Evolutionary conservation across 2,329 filamentous ascomycete species (phyloP), one percentile per base, ranked within the genome.

Genomic region (Madurella mycetomatis): DNA sequence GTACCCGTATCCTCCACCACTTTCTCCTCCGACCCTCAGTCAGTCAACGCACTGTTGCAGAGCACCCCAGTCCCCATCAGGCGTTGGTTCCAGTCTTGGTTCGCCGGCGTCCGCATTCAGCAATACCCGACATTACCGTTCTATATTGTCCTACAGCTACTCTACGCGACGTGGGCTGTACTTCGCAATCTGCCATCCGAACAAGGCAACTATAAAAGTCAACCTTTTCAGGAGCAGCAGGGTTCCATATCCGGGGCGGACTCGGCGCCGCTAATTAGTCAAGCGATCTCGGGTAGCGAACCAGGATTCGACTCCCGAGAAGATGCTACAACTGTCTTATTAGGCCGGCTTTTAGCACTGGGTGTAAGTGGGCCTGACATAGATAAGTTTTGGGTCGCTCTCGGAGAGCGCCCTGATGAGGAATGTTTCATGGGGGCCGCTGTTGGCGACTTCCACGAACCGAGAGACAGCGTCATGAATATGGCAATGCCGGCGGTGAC

Each of bases 301-400:
- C 1, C 15, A 7, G 16, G 18, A 19, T 7, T 34, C 18, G 19
- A 34, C 12, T 17, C 30, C 9, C 4, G 15, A 2, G 50, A 42
- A 13, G 48, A 54, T 37, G 40, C 45, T 17, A 39, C 46, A 13
- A 8, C 18, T 13, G 40, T 54, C 2, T 12, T 25, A 25, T 25
- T 54, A 13, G 41, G 54, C 48, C 16, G 51, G 11, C 47, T 57
- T 1, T 9, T 54, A 1, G 51, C 51, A 3, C 41, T 51, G 15
- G 49, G 31, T 7, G 17, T 47, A 2, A 41, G 34, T 9, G 30
- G 41, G 9, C 40, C 51, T 4, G 55, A 57, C 34, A 19, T 54
- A 18, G 43, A 32, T 16, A 46, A 49, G 5, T 57, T 57, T 17
- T 57, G 55, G 55, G 44, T 30, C 11, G 47, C 55, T n/a, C 37